Base-by-base conservation (phyloP, 345 rosid species). In the Mercurialis annua region DNA sequence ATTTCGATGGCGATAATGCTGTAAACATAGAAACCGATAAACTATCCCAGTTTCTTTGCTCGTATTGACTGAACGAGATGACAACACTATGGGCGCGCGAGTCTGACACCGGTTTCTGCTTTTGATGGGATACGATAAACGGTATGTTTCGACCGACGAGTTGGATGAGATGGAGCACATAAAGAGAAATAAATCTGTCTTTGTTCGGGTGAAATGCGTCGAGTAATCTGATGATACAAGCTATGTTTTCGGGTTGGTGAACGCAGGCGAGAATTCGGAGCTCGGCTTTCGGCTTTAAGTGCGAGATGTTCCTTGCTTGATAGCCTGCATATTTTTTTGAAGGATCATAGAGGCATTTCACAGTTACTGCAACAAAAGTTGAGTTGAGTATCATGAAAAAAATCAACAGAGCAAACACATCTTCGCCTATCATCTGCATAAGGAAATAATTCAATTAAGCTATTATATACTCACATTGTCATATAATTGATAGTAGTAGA, bases 1-100 rank as follows among this genome's bases (percentile, higher is more conserved):
- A 60, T 33, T 68, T 73, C 1, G 79, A 71, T 4, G 75, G 77
- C 29, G 90, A 81, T 47, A 76, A 64, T 36, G 82, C 78, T 0
- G 84, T 85, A 77, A 65, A 80, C 58, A 56, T 70, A n/a, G 44
- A 59, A 5, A 81, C 74, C 5, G 68, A 40, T 0, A 69, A 52
- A 4, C 56, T 2, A 31, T 77, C 81, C 40, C 24, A 31, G 2
- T 42, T 56, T 29, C 29, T 62, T 8, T 43, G 44, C 47, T 77
- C 59, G n/a, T n/a, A n/a, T n/a, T n/a, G n/a, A n/a, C n/a, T n/a
- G n/a, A n/a, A n/a, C n/a, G n/a, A n/a, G n/a, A n/a, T n/a, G n/a
- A n/a, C n/a, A n/a, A n/a, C n/a, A n/a, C n/a, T n/a, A n/a, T n/a
- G n/a, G n/a, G n/a, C n/a, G n/a, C n/a, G n/a, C n/a, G n/a, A n/a